A percentile compares a stretch with the other conserved stretches of the same genome.
Conservation (phyloP, 305 asterid genomes). For the Withania somnifera region DNA sequence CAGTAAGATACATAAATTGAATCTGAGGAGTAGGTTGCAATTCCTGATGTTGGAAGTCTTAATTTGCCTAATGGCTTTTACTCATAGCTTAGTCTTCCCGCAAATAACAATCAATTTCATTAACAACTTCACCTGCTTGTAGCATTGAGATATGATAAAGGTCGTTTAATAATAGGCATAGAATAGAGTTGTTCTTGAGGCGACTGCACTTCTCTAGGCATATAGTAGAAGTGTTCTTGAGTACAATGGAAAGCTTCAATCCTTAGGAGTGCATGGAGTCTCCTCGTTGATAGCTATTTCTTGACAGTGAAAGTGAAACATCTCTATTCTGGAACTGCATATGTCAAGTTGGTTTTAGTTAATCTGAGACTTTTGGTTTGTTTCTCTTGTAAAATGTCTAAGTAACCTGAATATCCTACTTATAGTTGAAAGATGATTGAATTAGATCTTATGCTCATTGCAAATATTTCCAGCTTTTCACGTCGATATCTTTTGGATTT, state of each 20-base stretch:
- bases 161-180: neutral
- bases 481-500: slow-evolving; percentile 7
- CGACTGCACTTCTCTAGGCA: neutral
- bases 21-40: neutral
- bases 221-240: neutral
- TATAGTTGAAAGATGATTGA: neutral
- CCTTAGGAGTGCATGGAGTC: neutral
- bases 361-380: neutral
- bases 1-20: neutral
- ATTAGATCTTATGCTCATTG: neutral
- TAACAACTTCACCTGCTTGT: neutral
- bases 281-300: neutral
- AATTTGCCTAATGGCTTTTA: neutral
- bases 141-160: neutral
- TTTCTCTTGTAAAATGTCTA: neutral
- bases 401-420: neutral
- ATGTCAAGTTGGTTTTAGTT: neutral
- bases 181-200: neutral
- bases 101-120: neutral
- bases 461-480: neutral
- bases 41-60: neutral
- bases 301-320: neutral
- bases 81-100: neutral
- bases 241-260: neutral
- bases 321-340: neutral